Conservation (phyloP, 352 stramenopile genomes). For the Phytophthora hibernalis region DNA sequence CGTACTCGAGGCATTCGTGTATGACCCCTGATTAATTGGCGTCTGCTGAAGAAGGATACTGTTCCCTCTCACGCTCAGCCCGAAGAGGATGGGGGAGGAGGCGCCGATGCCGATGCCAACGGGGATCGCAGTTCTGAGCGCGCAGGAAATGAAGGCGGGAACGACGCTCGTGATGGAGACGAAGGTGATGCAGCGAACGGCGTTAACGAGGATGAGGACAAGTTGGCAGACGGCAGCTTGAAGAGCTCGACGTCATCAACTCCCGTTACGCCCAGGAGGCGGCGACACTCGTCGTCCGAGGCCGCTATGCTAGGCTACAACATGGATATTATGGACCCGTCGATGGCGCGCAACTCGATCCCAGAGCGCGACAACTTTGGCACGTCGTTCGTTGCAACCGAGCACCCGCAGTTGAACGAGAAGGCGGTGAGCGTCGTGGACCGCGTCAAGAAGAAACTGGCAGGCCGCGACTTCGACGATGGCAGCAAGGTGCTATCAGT, state of each 20-base stretch:
- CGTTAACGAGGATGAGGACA: constrained; percentile 42
- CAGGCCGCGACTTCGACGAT: constrained; percentile 97
- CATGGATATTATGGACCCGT: constrained; percentile 65
- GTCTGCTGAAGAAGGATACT: constrained; percentile 91
- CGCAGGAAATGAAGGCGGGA: constrained; percentile 27
- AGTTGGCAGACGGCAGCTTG: constrained; percentile 46
- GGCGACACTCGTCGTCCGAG: constrained; percentile 69
- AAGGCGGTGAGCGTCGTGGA: constrained; percentile 96
- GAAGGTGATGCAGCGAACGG: constrained; percentile 30
- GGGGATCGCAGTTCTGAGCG: constrained; percentile 26
- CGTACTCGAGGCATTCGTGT: constrained; percentile 99
- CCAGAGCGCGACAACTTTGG: constrained; percentile 62
- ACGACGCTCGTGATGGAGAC: constrained; percentile 25
- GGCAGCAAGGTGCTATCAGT: constrained; percentile 82
- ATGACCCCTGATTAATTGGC: constrained; percentile 99
- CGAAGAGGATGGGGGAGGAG: constrained; percentile 54
- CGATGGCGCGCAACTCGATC: constrained; percentile 71
- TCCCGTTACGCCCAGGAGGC: constrained; percentile 47
- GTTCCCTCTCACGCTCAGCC: constrained; percentile 79
- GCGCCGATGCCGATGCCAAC: constrained; percentile 22
- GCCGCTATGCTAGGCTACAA: constrained; percentile 66
- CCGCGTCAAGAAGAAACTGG: constrained; percentile 99
- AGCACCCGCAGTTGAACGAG: constrained; percentile 86
- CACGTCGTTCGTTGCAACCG: constrained; percentile 59
- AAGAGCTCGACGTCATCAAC: constrained; percentile 68